phyloP scores from a whole-genome alignment of 1,284 basidiomycete species.

The Vanrija humicola region DNA sequence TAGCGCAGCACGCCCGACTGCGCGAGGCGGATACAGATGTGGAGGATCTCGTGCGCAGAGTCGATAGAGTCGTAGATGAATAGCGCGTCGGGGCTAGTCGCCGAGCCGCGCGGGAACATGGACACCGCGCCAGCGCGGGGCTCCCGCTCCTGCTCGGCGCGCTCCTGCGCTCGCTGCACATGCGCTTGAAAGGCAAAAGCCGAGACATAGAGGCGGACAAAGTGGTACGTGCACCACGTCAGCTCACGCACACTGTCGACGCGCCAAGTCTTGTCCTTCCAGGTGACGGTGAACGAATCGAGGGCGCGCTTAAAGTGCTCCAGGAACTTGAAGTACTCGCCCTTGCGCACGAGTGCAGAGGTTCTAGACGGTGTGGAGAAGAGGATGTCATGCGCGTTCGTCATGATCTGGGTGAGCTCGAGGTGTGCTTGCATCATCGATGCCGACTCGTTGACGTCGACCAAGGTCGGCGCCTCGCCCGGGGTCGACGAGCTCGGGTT shows the following conservation, averaged over 20 bases:
- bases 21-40: constrained; percentile 41
- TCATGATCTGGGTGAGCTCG: constrained; percentile 51
- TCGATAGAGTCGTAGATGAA: constrained; percentile 49
- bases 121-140: constrained; percentile 1
- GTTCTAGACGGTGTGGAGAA: constrained; percentile 49
- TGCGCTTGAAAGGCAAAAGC: constrained; percentile 52
- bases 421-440: constrained; percentile 41
- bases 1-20: constrained; percentile 41
- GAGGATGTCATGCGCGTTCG: constrained; percentile 49
- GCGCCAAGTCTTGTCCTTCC: constrained; percentile 40
- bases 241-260: constrained; percentile 35
- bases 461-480: background rate
- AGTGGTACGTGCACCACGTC: constrained; percentile 46
- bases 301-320: constrained; percentile 41
- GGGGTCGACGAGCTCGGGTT: background rate
- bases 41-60: constrained; percentile 46
- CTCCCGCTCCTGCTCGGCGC: constrained; percentile 34
- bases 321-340: constrained; percentile 50
- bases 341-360: constrained; percentile 43
- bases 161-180: constrained; percentile 44
- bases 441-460: constrained; percentile 29
- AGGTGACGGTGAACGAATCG: constrained; percentile 33
- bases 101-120: constrained; percentile 40
- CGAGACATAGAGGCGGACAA: constrained; percentile 50
- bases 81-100: constrained; percentile 45